Evolutionary conservation across 2,329 filamentous ascomycete genomes (phyloP), one percentile per base, ranked within the genome.

Genomic region (Allantophomopsis cytisporea): DNA sequence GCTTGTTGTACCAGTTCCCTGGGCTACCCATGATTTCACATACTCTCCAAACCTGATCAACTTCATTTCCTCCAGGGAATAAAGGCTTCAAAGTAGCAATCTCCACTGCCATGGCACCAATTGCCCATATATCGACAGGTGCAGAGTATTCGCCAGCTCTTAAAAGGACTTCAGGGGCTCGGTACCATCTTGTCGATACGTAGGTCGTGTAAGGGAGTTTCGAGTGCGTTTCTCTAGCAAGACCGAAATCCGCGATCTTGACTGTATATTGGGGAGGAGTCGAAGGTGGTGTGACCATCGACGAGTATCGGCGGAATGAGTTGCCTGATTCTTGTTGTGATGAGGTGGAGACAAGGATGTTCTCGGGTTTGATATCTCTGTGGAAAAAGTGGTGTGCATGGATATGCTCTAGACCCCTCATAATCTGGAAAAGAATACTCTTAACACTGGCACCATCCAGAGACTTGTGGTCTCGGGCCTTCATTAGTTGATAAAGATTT

Each of bases 1-100:
- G 70, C 62, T 95, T 95, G 68, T 84, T 94, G 58, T 94, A 91
- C 91, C 91, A 98, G 63, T 89, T 89, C 35, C 91, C 91, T 2
- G 91, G 91, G 63, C 89, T 96, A 37, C 91, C 91, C 91, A 98
- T 98, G 42, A 98, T 94, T 59, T 98, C 91, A 57, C 91, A 98
- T 0, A 98, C 85, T 50, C 91, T 80, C 91, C 91, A 98, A 2
- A 98, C 91, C 60, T 98, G 91, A 52, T 98, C 91, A 1, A 98
- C 91, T 64, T 98, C 91, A 57, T 98, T 98, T 54, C 87, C 86
- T 51, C 91, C 91, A 10, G 91, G 91, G 68, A 98, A 98, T 10
- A 98, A 67, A 14, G 91, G 91, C 66, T 96, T 98, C 42, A 98
- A 60, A 0, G 91, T 98, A 18, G 91, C 91, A 46, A 98, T 83